Conservation (phyloP, 2,329 filamentous ascomycete genomes). For the Xylaria sp. region DNA sequence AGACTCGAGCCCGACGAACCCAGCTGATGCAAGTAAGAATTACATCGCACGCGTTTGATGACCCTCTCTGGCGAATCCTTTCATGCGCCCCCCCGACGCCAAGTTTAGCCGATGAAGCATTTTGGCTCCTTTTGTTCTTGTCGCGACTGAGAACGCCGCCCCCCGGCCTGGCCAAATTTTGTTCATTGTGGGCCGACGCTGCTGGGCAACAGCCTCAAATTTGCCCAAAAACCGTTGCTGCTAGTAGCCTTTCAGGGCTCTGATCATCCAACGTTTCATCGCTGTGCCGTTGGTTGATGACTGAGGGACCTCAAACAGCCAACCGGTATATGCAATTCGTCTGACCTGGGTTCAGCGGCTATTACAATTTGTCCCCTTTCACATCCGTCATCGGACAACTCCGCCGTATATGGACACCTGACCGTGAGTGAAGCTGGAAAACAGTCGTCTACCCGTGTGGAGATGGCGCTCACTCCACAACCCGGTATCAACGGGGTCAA, state of each 20-base stretch:
- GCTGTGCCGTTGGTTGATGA: slow-evolving; percentile 9
- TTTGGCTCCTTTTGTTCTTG: slow-evolving; percentile 29
- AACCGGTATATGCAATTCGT: slow-evolving; percentile 10
- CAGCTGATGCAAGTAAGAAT: slow-evolving; percentile 31
- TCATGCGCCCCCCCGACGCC: slow-evolving; percentile 22
- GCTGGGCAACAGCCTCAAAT: slow-evolving; percentile 32
- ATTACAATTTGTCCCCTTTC: slow-evolving; percentile 13
- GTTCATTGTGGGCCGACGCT: slow-evolving; percentile 27
- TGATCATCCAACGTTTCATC: slow-evolving; percentile 11
- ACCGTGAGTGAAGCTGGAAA: slow-evolving; percentile 23
- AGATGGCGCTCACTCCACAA: slow-evolving; percentile 47
- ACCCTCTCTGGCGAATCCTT: slow-evolving; percentile 15
- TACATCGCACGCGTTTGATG: slow-evolving; percentile 14
- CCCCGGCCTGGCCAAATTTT: slow-evolving; percentile 33
- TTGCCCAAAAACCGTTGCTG: slow-evolving; percentile 19
- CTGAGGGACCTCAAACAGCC: slow-evolving; percentile 3
- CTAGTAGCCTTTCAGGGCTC: slow-evolving; percentile 10
- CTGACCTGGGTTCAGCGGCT: slow-evolving; percentile 11
- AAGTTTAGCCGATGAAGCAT: slow-evolving; percentile 23
- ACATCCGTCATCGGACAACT: slow-evolving; percentile 1
- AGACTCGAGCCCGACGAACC: slow-evolving; percentile 15
- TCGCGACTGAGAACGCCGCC: slow-evolving; percentile 22
- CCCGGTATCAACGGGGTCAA: slow-evolving; percentile 43
- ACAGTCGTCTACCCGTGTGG: slow-evolving; percentile 32
- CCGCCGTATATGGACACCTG: slow-evolving; percentile 33